A percentile compares a stretch with the other conserved stretches of the same genome.
Conservation (phyloP, 1,139 yeast species). For the Wickerhamomyces sp. region DNA sequence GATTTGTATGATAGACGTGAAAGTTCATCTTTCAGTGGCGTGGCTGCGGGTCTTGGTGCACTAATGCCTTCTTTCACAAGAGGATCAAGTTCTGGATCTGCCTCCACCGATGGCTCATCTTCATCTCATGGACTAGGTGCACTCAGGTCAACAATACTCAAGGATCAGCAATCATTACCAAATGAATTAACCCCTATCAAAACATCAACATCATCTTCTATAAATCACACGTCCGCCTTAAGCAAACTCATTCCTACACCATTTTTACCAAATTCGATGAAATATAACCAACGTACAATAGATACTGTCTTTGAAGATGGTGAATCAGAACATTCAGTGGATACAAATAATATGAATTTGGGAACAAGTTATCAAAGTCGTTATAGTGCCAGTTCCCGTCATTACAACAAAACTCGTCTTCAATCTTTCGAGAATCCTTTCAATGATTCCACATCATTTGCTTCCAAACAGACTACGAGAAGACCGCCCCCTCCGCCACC, state of each 20-base stretch:
- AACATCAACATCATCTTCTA: background rate
- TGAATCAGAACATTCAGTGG: slow-evolving; percentile 9
- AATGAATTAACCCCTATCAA: slow-evolving; percentile 5
- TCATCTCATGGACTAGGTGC: slow-evolving; percentile 1
- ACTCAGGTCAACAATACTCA: slow-evolving; percentile 8
- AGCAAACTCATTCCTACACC: background rate
- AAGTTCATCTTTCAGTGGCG: background rate
- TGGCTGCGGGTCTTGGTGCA: background rate
- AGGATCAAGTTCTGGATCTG: background rate
- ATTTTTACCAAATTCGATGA: slow-evolving; percentile 1
- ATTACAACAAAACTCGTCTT: slow-evolving; percentile 16
- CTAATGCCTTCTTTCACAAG: background rate
- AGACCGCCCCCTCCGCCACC: slow-evolving; percentile 17
- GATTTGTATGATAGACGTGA: background rate
- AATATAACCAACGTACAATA: slow-evolving; percentile 16
- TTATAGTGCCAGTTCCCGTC: slow-evolving; percentile 7
- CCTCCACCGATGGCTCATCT: background rate
- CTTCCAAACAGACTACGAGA: background rate
- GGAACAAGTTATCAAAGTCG: slow-evolving; percentile 1
- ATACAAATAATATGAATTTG: background rate
- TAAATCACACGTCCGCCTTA: background rate
- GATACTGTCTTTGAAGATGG: slow-evolving; percentile 28
- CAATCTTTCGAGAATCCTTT: slow-evolving; percentile 15
- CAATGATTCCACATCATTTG: slow-evolving; percentile 6
- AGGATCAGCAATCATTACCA: slow-evolving; percentile 9